phyloP scores from a whole-genome alignment of 106 monocot genomes.

The Narthecium ossifragum region DNA sequence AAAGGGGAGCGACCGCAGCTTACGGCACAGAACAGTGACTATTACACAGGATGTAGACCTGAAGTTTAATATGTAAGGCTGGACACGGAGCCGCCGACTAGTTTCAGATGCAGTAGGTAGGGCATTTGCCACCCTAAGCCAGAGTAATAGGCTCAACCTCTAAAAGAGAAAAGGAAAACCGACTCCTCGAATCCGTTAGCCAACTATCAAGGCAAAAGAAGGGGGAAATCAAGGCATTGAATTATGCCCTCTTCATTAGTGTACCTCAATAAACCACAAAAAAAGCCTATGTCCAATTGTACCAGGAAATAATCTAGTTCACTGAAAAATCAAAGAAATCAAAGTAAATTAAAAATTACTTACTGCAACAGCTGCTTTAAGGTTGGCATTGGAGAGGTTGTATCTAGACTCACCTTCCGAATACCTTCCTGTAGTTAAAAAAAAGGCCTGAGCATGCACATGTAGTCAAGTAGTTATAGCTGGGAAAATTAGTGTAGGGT shows the following conservation, averaged over 20 bases:
- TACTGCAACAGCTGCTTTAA: conserved; percentile 62
- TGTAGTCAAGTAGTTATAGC: background rate
- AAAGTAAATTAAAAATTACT: background rate
- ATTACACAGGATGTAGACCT: no score
- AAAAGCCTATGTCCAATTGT: no score
- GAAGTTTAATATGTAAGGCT: no score
- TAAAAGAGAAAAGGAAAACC: no score
- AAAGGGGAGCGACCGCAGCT: no score
- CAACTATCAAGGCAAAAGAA: background rate
- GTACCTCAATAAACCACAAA: background rate
- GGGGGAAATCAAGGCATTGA: background rate
- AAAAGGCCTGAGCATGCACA: background rate
- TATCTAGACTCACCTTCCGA: conserved; percentile 97
- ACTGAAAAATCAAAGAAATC: background rate
- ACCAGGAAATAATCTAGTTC: no score
- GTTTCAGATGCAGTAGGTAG: no score
- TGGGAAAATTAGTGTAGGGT: background rate
- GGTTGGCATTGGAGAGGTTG: conserved; percentile 34
- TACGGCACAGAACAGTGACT: no score
- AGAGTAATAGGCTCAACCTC: no score
- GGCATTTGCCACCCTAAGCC: no score
- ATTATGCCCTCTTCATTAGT: background rate
- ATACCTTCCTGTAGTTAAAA: conserved; percentile 45
- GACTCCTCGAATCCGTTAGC: no score
- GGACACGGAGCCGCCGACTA: no score